Conservation (phyloP, 805 yeast species). For the Torulaspora quercuum region DNA sequence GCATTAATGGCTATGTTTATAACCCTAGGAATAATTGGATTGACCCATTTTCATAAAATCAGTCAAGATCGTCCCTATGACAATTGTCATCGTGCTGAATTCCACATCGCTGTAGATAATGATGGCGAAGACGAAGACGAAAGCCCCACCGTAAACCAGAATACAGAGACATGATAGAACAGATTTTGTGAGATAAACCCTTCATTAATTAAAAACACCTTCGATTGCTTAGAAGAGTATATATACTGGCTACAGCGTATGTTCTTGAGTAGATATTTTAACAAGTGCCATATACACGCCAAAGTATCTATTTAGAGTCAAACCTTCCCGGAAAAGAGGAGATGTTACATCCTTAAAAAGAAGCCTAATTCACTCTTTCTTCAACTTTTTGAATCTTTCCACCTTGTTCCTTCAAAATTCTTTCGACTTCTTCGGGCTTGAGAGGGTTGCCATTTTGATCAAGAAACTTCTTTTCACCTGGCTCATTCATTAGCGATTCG, state of each 20-base stretch:
- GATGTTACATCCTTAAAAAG: background rate
- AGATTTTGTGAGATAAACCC: too few relatives aligned
- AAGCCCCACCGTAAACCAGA: too few relatives aligned
- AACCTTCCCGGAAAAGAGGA: too few relatives aligned
- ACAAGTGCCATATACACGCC: too few relatives aligned
- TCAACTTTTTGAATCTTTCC: slow-evolving; percentile 22
- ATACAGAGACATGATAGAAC: too few relatives aligned
- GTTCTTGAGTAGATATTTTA: too few relatives aligned
- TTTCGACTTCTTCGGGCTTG: slow-evolving; percentile 34
- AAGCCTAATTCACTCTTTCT: slow-evolving; percentile 3
- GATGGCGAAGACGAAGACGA: slow-evolving; percentile 2
- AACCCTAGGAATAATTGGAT: slow-evolving; percentile 22
- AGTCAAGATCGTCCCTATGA: background rate
- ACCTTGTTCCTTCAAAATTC: slow-evolving; percentile 29
- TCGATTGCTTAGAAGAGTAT: too few relatives aligned
- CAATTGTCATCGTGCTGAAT: background rate
- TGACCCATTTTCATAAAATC: slow-evolving; percentile 11
- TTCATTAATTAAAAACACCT: too few relatives aligned
- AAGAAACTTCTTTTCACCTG: slow-evolving; percentile 35
- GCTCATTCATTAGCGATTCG: slow-evolving; percentile 26
- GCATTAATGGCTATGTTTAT: slow-evolving; percentile 22
- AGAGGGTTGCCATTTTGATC: slow-evolving; percentile 40
- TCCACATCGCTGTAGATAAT: slow-evolving; percentile 3
- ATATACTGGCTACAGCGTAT: too few relatives aligned
- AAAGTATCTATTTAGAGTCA: slow-evolving; percentile 1